phyloP scores from a whole-genome alignment of 31 red algal species.

The Odonthalia washingtoniensis region DNA sequence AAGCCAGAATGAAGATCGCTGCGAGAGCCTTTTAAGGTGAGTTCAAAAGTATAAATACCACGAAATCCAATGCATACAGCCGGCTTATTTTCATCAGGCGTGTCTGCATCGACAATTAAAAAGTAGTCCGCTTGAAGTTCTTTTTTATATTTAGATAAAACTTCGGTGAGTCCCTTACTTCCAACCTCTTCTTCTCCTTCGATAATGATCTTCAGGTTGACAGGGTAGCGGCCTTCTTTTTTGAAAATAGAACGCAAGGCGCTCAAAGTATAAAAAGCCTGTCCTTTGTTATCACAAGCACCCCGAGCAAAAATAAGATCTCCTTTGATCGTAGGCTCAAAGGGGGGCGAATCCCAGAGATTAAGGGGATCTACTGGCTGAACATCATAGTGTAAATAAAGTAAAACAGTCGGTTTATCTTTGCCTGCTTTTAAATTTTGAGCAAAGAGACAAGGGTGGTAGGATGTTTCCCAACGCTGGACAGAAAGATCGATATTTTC shows the following conservation, averaged over 20 bases:
- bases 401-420: constrained; percentile 49
- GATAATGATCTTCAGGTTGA: constrained; percentile 75
- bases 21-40: constrained; percentile 4
- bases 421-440: constrained; percentile 63
- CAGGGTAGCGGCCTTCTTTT: constrained; percentile 31
- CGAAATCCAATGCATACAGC: too few relatives aligned
- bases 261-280: constrained; percentile 25
- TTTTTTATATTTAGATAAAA: constrained; percentile 2
- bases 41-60: too few relatives aligned
- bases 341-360: constrained; percentile 73
- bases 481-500: constrained; percentile 16
- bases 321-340: constrained; percentile 59
- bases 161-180: constrained; percentile 26
- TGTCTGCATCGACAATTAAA: constrained; percentile 2
- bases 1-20: constrained; percentile 76
- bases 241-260: constrained; percentile 47
- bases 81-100: too few relatives aligned
- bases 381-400: constrained; percentile 89
- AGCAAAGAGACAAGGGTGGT: constrained; percentile 84
- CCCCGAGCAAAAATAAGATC: constrained; percentile 71
- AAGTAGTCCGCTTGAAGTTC: background rate
- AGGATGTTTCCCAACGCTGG: constrained; percentile 71
- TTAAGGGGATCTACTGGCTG: constrained; percentile 67
- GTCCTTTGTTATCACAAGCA: constrained; percentile 79
- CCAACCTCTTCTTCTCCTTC: constrained; percentile 91